Evolutionary conservation across 2,329 filamentous ascomycete species (phyloP), one percentile per base, ranked within the genome.

Genomic region (Pestalotiopsis sp.): DNA sequence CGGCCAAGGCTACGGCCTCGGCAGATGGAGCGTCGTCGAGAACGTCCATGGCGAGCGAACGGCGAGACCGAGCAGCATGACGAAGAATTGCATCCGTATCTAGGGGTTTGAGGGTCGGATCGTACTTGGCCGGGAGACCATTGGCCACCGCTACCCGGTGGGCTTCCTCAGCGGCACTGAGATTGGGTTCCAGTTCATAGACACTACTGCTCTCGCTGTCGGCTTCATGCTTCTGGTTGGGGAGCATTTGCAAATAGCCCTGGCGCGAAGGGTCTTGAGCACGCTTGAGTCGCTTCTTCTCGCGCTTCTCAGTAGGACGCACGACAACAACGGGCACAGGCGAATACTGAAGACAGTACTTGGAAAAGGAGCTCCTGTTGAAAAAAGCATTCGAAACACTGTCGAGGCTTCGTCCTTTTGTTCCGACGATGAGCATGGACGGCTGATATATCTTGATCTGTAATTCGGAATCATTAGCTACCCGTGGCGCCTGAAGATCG

Each of bases 311-410:
- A 39, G 92, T 92, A 45, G 95, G 94, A 3, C 95, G 89, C 11
- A 97, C 95, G 39, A 98, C 95, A 38, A 97, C 95, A 7, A 97
- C 95, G 1, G 95, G 95, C 1, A 98, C 93, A 0, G 95, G 94
- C 1, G 93, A 97, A 78, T 97, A 95, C 77, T 98, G 95, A 13
- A 97, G 86, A 76, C 95, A 97, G 81, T 97, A 98, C 78, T 97
- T 97, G 31, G 93, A 97, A 59, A 97, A 95, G 0, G 93, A 96
- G 71, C 94, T 96, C 58, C 86, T 83, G 39, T 87, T 88, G 63
- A 93, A 93, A 57, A 97, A 88, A 38, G 97, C 84, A 62, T 93
- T 93, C 77, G 97, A 94, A 68, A 97, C 91, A 31, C 94, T 94
- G 41, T 93, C 93, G 1, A 97, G 85, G 49, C 92, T 95, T 67